Base-by-base conservation (phyloP, 1,139 yeast species). In the Debaryomyces sp. region DNA sequence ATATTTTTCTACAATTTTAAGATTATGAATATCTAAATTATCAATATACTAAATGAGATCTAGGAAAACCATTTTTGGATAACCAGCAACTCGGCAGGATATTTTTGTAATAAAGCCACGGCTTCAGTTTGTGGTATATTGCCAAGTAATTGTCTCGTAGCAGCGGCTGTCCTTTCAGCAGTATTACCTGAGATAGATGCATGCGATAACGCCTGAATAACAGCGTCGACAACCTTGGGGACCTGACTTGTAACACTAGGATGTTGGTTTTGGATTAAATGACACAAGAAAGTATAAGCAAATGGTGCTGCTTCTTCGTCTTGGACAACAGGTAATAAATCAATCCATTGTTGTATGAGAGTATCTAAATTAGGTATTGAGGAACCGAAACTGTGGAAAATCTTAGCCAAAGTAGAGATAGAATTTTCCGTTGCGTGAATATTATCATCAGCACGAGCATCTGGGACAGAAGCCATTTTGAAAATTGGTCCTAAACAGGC, bases 261-360 rank as follows among this genome's bases (percentile, higher is more conserved):
- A 57, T 90, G 95, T 49, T 81, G 79, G 53, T 78, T 80, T 45
- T 86, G 86, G 44, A 92, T 85, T 59, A 94, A 75, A 54, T 87
- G 89, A 26, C 85, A 73, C 60, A 94, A 76, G 65, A 90, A 92
- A 55, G 80, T 75, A 69, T 90, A 94, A 23, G 91, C 85, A 67
- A 78, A 89, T n/a, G 91, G 85, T 2, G 98, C 97, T 7, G 96
- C 96, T 58, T 89, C 95, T 40, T 85, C 89, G 67, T 94, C 97
- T 58, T 85, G 87, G 17, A 85, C 70, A 42, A 92, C 80, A 26
- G 99, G 99, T 58, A 94, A 79, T 12, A 91, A 80, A 53, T 80
- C 79, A 48, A 94, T 73, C 98, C 98, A 94, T 55, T 82, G 87
- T 33, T 77, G 79, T 46, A 89, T 73, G 18, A 88, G 80, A 24